These are phyloP conservation scores for Sapria himalayana DNA, from an alignment of 345 rosid genomes.

Conservation along the genomic window DNA sequence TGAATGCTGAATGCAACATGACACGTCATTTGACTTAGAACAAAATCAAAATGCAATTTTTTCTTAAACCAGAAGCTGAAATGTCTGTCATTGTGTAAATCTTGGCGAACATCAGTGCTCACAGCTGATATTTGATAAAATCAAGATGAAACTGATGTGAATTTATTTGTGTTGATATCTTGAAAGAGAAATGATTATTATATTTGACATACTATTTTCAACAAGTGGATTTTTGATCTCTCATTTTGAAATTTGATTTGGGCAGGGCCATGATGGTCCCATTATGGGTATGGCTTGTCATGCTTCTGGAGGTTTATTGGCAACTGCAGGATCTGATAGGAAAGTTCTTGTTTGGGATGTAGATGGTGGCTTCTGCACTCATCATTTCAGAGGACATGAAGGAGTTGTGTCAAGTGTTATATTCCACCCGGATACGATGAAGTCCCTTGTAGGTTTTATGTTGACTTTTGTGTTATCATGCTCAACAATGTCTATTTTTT, in stretches of 20 bases:
- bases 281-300: conserved; percentile 83
- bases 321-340: conserved; percentile 94
- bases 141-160: no score
- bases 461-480: neutral
- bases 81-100: no score
- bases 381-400: conserved; percentile 79
- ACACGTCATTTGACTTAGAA: no score
- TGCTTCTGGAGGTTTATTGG: conserved; percentile 83
- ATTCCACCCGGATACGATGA: conserved; percentile 59
- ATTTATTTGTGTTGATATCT: no score
- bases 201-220: no score
- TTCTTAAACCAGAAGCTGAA: no score
- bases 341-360: conserved; percentile 98
- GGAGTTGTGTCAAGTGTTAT: conserved; percentile 55
- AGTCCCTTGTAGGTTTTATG: conserved; percentile 37
- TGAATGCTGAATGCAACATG: no score
- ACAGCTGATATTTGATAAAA: no score
- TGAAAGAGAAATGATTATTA: no score
- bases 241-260: conserved; percentile 8
- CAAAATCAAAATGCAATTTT: no score
- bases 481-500: neutral
- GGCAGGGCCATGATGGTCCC: conserved; percentile 87
- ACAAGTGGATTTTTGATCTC: no score
- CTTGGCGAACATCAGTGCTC: no score
- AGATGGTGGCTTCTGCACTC: conserved; percentile 94